Conservation (phyloP, 202 grass and related monocot species). For the Brachypodium distachyon region DNA sequence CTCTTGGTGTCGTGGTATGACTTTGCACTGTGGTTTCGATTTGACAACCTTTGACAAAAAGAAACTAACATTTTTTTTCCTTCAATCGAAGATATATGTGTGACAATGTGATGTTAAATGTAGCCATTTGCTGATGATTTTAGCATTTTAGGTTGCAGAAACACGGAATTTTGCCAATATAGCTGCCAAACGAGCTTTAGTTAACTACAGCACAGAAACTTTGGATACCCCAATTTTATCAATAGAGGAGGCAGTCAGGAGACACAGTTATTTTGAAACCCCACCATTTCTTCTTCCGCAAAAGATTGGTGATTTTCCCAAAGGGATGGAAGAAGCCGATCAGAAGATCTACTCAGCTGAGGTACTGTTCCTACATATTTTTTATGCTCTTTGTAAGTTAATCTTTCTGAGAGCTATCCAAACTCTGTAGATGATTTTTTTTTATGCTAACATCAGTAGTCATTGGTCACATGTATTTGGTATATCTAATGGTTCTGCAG, state of each 20-base stretch:
- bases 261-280: conserved; percentile 71
- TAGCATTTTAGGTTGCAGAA: conserved; percentile 65
- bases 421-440: conserved; percentile 2
- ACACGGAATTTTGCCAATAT: conserved; percentile 66
- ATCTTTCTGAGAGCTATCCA: not conserved
- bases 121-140: conserved; percentile 16
- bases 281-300: conserved; percentile 58
- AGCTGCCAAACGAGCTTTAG: conserved; percentile 52
- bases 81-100: not conserved
- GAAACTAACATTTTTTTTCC: not conserved
- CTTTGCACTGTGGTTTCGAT: conserved; percentile 6
- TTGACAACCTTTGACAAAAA: not conserved
- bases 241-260: conserved; percentile 76
- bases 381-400: not conserved
- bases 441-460: not conserved
- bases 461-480: not conserved
- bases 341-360: conserved; percentile 80
- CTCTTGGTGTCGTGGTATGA: conserved; percentile 81
- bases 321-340: conserved; percentile 87
- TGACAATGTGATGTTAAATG: not conserved
- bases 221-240: conserved; percentile 73
- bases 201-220: conserved; percentile 63
- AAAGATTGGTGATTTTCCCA: conserved; percentile 77
- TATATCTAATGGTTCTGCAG: not conserved
- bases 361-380: conserved; percentile 27